Base-by-base conservation (phyloP, 192 early-diverging fungal species). In the Dissophora ornata region DNA sequence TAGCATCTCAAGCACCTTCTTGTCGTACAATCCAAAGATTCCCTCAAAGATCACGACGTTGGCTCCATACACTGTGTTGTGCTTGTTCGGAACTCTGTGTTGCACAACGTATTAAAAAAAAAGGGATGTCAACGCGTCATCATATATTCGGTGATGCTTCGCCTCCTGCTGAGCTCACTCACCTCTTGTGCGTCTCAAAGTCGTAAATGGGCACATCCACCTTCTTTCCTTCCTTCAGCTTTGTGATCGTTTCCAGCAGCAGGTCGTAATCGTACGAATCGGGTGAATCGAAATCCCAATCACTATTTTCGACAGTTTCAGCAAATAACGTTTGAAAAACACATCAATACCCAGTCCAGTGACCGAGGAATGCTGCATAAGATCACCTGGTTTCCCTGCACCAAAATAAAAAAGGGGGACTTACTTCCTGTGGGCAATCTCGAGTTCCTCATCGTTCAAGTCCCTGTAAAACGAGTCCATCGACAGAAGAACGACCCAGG, bases 391-490 rank as follows among this genome's bases (percentile, higher is more conserved):
- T n/a, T n/a, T n/a, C n/a, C n/a, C n/a, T n/a, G n/a, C n/a, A n/a
- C n/a, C 16, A 70, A 71, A 54, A 3, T 41, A 54, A n/a, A 10
- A 40, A 60, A 46, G 21, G 5, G 36, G 16, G 9, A 9, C 54
- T 41, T 87, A 88, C 86, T 77, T 85, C 54, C 73, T 75, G 33
- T 80, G 55, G 0, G 87, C 85, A 22, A 79, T 69, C 26, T 57
- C 73, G 64, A 81, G 80, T 67, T 98, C 87, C 59, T 96, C 93
- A 8, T 87, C 85, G 18, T 85, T 90, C 69, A 98, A 85, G 19
- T 84, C 75, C 58, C 93, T 95, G 84, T 98, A 98, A 73, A 96
- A 98, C 11, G 94, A 95, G 79, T 98, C 97, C 96, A 97, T 98
- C 58, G 91, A 95, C 48, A 98, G 51, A 40, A 97, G 85, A 9